Conservation (phyloP, 31 red algal genomes). For the Asparagopsis taxiformis region DNA sequence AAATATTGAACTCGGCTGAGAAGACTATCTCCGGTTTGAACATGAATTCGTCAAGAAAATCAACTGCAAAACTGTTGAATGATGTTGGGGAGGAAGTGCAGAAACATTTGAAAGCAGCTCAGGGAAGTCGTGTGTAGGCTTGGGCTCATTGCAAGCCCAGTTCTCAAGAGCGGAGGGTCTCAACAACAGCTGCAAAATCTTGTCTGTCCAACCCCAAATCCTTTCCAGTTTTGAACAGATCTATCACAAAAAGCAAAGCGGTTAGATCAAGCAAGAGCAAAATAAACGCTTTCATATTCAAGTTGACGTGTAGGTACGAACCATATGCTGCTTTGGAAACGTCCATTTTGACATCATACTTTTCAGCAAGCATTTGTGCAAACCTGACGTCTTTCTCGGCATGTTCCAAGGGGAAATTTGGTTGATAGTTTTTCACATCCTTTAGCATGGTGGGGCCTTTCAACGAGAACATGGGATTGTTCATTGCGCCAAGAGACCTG, state of each 20-base stretch:
- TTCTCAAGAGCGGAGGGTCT: conserved; percentile 73
- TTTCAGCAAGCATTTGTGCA: conserved; percentile 74
- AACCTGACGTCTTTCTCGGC: conserved; percentile 91
- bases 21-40: neutral
- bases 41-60: neutral
- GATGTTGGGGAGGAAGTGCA: neutral
- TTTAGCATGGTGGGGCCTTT: conserved; percentile 89
- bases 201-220: conserved; percentile 57
- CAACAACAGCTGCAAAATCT: conserved; percentile 90
- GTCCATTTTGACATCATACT: conserved; percentile 61
- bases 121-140: too few relatives aligned
- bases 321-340: conserved; percentile 79
- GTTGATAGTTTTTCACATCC: conserved; percentile 53
- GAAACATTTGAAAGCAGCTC: neutral
- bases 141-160: too few relatives aligned
- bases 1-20: neutral
- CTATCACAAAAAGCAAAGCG: conserved; percentile 7
- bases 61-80: neutral
- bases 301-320: conserved; percentile 42
- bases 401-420: conserved; percentile 92
- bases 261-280: neutral
- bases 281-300: conserved; percentile 1
- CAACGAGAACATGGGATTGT: conserved; percentile 81
- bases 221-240: conserved; percentile 76
- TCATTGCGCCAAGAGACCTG: conserved; percentile 84